A percentile compares a stretch with the other conserved stretches of the same genome.
These are phyloP conservation scores for Neoboletus magnificus DNA, from an alignment of 768 basidiomycete species.

Conservation along the genomic window DNA sequence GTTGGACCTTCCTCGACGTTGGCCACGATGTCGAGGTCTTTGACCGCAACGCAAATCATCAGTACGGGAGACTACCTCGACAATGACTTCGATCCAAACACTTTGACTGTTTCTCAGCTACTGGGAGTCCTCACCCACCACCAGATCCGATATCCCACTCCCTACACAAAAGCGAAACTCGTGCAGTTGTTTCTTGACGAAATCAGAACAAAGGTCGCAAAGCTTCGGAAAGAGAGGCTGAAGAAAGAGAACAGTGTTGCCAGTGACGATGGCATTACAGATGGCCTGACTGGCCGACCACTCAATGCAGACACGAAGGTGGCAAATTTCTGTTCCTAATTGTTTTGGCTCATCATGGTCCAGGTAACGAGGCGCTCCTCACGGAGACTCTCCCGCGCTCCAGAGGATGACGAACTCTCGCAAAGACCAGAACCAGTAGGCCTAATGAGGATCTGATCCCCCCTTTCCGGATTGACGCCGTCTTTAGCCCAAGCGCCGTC, in stretches of 20 bases:
- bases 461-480: conserved; percentile 12
- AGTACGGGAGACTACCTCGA: conserved; percentile 74
- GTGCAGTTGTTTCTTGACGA: conserved; percentile 76
- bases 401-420: conserved; percentile 41
- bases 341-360: conserved; percentile 5
- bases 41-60: conserved; percentile 78
- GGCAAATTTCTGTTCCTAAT: conserved; percentile 10
- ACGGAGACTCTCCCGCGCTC: conserved; percentile 59
- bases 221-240: conserved; percentile 60
- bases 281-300: conserved; percentile 77
- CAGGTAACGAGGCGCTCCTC: conserved; percentile 51
- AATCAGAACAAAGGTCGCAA: conserved; percentile 56
- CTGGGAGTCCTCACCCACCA: conserved; percentile 76
- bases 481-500: conserved; percentile 68
- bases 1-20: conserved; percentile 11
- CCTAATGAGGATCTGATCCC: conserved; percentile 4
- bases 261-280: conserved; percentile 79
- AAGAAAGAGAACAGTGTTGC: conserved; percentile 67
- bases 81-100: conserved; percentile 68
- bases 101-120: conserved; percentile 78
- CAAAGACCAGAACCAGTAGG: conserved; percentile 57
- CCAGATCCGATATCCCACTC: conserved; percentile 68
- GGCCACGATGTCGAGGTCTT: conserved; percentile 56
- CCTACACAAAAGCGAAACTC: conserved; percentile 74
- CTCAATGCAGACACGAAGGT: conserved; percentile 51